Evolutionary conservation across 768 basidiomycete genomes (phyloP).

Genomic region (Dioszegia aurantiaca): DNA sequence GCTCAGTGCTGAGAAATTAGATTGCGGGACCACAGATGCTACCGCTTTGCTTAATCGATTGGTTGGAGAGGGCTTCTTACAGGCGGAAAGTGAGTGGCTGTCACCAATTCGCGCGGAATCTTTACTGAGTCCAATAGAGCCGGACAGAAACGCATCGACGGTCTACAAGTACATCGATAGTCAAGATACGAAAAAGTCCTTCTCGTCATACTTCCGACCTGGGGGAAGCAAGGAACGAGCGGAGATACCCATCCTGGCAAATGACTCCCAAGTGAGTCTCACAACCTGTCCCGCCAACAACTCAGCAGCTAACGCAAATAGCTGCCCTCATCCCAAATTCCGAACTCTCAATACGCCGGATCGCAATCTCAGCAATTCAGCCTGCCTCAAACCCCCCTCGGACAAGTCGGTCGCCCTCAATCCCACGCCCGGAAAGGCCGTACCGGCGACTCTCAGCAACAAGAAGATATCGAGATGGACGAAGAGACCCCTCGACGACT

Average conservation of each 20-base stretch:
- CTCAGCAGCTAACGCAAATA: neutral
- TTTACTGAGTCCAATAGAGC: neutral
- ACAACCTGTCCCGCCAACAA: neutral
- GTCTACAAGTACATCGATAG: neutral
- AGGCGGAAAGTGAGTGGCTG: neutral
- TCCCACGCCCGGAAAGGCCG: neutral
- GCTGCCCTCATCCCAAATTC: conserved; percentile 6
- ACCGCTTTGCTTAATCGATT: neutral
- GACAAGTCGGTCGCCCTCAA: neutral
- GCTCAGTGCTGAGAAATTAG: no score
- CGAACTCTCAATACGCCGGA: neutral
- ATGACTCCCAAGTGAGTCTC: neutral
- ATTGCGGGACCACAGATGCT: neutral
- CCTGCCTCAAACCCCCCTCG: neutral
- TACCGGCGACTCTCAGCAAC: neutral
- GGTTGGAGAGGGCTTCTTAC: neutral
- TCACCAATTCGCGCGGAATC: neutral
- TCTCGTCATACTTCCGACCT: conserved; percentile 4
- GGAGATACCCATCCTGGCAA: neutral
- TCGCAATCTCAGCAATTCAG: neutral
- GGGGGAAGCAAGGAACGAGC: conserved; percentile 7
- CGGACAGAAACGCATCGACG: neutral
- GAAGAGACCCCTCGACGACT: neutral
- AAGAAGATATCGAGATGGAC: neutral
- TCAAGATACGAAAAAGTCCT: neutral